These are phyloP conservation scores for Trichoderma atrobrunneum DNA, from an alignment of 2,329 filamentous ascomycete species.

Conservation along the genomic window DNA sequence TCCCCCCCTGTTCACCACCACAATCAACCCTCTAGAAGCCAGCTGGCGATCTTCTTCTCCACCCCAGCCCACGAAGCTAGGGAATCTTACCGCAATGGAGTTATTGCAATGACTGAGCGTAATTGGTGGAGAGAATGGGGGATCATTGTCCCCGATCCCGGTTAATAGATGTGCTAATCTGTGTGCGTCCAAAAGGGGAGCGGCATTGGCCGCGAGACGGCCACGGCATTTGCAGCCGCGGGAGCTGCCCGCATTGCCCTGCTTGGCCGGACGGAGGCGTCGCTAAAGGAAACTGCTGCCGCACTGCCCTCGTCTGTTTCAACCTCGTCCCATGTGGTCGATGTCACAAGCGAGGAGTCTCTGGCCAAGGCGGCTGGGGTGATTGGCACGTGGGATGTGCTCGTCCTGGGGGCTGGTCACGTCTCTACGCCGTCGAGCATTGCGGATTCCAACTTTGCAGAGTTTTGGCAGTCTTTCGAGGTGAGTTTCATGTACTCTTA, in stretches of 20 bases:
- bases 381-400: constrained; percentile 23
- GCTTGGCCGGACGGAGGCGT: constrained; percentile 1
- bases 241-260: constrained; percentile 9
- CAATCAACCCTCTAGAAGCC: neutral
- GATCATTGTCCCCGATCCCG: neutral
- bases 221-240: constrained; percentile 11
- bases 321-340: neutral
- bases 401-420: constrained; percentile 22
- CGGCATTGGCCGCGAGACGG: constrained; percentile 14
- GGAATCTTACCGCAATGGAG: neutral
- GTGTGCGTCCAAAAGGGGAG: neutral
- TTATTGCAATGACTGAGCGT: neutral
- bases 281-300: neutral
- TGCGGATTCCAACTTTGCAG: constrained; percentile 20
- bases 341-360: constrained; percentile 4
- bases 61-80: neutral
- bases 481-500: constrained; percentile 9
- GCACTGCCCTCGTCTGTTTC: neutral
- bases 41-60: neutral
- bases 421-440: constrained; percentile 21
- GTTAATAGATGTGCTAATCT: neutral
- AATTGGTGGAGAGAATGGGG: neutral
- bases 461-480: constrained; percentile 28
- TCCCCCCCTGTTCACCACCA: neutral
- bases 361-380: constrained; percentile 17